Evolutionary conservation across 2,329 filamentous ascomycete genomes (phyloP), one percentile per base, ranked within the genome.

Genomic region (Ophiostoma ulmi): DNA sequence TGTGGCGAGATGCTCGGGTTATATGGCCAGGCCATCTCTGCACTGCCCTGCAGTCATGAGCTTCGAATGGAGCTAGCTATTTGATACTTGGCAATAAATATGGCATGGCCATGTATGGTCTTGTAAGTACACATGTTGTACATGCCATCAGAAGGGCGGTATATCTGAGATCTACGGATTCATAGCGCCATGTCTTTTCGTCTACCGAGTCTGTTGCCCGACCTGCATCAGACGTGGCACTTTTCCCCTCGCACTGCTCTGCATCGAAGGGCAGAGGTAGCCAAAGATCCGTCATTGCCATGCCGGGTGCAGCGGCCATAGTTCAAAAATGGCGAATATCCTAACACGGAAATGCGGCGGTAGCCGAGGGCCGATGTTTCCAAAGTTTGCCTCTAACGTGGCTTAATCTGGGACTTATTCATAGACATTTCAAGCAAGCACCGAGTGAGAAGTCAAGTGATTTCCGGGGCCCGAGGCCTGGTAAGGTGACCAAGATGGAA

Each of bases 1-100:
- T 39, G 38, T 39, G 38, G 44, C 8, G 20, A 48, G 44, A 48
- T 20, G 44, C 44, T 48, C 17, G 44, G 44, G 44, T 48, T 20
- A 20, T 20, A 48, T n/a, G 20, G 44, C 44, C 17, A 48, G 31
- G 39, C 39, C 5, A 26, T 58, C 0, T 17, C 14, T 44, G 22
- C 3, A 58, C 14, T 48, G 44, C 20, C 17, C 44, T 48, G 14
- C 14, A n/a, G 13, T 48, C 20, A 5, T 5, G 13, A 31, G 55
- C 61, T 64, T 64, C 61, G 17, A 64, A 35, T 64, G 61, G 61
- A 64, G 61, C 35, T 64, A 35, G 55, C 7, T n/a, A 5, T 64
- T 10, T 20, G 31, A 26, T 58, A 58, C 5, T 26, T 26, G 6
- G 44, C 17, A 48, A 48, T n/a, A 55, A 31, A 4, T 26, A 26